These are phyloP conservation scores for Royoungia palumana DNA, from an alignment of 768 basidiomycete species.

Conservation along the genomic window DNA sequence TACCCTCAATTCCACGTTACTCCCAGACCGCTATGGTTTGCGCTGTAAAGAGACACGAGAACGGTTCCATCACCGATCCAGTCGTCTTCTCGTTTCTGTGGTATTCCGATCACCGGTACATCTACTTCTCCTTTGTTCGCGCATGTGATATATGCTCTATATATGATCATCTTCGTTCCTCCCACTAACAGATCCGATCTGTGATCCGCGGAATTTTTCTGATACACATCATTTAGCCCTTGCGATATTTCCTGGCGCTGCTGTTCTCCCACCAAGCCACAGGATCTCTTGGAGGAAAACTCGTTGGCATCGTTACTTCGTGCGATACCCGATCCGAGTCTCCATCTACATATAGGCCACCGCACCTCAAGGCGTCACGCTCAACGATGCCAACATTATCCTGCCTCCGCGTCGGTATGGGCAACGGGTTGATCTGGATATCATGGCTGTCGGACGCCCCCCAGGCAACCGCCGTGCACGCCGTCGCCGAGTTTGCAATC, in stretches of 20 bases:
- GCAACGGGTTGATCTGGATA: conserved; percentile 98
- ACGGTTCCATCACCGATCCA: conserved; percentile 96
- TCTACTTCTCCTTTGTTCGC: conserved; percentile 16
- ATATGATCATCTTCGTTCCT: conserved; percentile 84
- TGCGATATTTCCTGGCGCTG: conserved; percentile 19
- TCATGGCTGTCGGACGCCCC: conserved; percentile 99
- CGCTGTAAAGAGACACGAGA: conserved; percentile 97
- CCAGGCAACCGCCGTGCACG: conserved; percentile 97
- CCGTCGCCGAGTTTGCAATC: conserved; percentile 89
- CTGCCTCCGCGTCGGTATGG: conserved; percentile 97
- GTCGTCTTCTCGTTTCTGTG: conserved; percentile 88
- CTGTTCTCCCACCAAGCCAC: conserved; percentile 55
- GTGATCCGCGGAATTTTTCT: conserved; percentile 67
- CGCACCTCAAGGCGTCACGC: conserved; percentile 83
- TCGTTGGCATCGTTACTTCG: conserved; percentile 93
- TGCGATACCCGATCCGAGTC: conserved; percentile 94
- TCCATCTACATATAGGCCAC: conserved; percentile 71
- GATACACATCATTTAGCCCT: conserved; percentile 3
- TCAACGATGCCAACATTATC: conserved; percentile 88
- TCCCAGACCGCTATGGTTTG: conserved; percentile 96
- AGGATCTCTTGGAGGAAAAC: conserved; percentile 83
- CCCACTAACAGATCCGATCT: conserved; percentile 65
- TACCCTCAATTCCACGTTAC: no score
- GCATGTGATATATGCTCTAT: conserved; percentile 46
- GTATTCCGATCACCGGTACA: conserved; percentile 96